Base-by-base conservation (phyloP, 805 yeast genomes). In the Wickerhamomyces ciferrii region DNA sequence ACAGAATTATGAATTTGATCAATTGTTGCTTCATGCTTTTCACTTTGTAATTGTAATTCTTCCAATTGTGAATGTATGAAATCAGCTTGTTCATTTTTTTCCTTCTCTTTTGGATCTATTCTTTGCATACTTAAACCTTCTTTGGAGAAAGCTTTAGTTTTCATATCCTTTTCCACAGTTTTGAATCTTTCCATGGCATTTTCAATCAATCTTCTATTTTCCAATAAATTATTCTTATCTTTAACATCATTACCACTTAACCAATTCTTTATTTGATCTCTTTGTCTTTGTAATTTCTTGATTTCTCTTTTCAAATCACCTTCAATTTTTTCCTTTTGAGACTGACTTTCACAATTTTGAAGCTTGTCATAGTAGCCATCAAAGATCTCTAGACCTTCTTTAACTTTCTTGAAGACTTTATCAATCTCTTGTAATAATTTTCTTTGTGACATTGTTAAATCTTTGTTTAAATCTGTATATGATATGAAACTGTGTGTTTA, bases 261-360 rank as follows among this genome's bases (percentile, higher is more conserved):
- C 99, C 99, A 92, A 47, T 87, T 86, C 69, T 92, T 92, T 58
- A 92, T 87, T 69, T 90, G 98, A 66, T 92, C 99, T 62, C 98
- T 78, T 56, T 85, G 82, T 63, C 96, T 81, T 63, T 92, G 99
- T 48, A 92, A 74, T 66, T 90, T 92, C 67, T 94, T 92, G 67
- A 94, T 91, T 66, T 94, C 98, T 59, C 94, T 84, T 69, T 94
- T 91, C 62, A 92, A 73, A 63, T 92, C 99, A 50, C 82, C 77
- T 64, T 94, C 99, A 48, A 94, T 75, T 65, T 92, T 92, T 63
- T 92, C 98, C 69, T 92, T 87, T 63, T 91, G 96, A 3, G 96
- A 82, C 53, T 80, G 85, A 56, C 85, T 85, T 52, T 89, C 91
- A 42, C 95, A 81, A 43, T 76, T 75, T 65, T 82, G 84, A 36